Conservation (phyloP, 345 rosid genomes). For the Hypericum perforatum region DNA sequence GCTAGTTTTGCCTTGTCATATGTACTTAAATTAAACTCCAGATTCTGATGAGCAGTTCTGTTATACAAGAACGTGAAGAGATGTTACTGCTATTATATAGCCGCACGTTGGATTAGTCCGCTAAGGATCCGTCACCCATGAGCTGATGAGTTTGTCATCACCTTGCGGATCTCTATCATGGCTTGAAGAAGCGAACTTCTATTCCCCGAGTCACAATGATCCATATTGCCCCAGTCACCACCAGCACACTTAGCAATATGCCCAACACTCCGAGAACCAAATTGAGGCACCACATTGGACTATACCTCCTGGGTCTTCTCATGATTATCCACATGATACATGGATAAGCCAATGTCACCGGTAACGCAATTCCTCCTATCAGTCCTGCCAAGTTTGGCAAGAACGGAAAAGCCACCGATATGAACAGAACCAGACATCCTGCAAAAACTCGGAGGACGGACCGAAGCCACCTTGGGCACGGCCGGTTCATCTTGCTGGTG, state of each 20-base stretch:
- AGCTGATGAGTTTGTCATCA: no score
- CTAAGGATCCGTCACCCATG: no score
- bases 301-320: slow-evolving; percentile 29
- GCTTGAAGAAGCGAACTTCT: slow-evolving; percentile 42
- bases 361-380: slow-evolving; percentile 44
- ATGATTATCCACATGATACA: slow-evolving; percentile 46
- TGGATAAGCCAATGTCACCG: slow-evolving; percentile 46
- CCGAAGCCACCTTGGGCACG: slow-evolving; percentile 52
- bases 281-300: slow-evolving; percentile 30
- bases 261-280: slow-evolving; percentile 31
- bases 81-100: no score
- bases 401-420: slow-evolving; percentile 48
- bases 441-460: slow-evolving; percentile 26
- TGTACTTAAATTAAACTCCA: no score
- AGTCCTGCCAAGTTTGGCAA: slow-evolving; percentile 48
- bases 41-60: no score
- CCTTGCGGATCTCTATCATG: slow-evolving; percentile 10
- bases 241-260: slow-evolving; percentile 31
- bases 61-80: no score
- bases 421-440: slow-evolving; percentile 38
- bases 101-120: no score
- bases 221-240: slow-evolving; percentile 39
- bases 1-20: no score
- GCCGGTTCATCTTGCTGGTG: slow-evolving; percentile 29
- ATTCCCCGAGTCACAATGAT: slow-evolving; percentile 34